Evolutionary conservation across 2,329 filamentous ascomycete species (phyloP).

Genomic region (Fusarium tuaranense): DNA sequence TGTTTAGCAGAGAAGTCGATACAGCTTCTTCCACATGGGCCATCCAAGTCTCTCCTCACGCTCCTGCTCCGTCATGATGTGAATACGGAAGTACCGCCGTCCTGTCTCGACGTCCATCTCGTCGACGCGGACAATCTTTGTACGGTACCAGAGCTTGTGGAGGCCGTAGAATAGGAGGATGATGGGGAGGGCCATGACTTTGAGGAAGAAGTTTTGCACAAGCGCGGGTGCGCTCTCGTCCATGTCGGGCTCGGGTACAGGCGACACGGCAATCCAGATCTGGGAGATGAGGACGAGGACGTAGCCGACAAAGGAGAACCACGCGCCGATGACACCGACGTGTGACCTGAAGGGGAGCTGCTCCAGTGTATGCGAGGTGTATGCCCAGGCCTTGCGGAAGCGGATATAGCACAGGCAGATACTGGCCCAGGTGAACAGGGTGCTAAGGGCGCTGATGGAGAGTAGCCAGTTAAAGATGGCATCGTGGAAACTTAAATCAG

Average conservation of each 20-base stretch:
- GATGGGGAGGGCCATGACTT: conserved; percentile 77
- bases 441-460: conserved; percentile 77
- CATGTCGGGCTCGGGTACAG: conserved; percentile 65
- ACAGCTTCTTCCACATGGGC: conserved; percentile 82
- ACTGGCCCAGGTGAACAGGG: conserved; percentile 83
- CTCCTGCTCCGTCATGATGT: conserved; percentile 83
- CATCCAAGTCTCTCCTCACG: conserved; percentile 76
- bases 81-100: conserved; percentile 84
- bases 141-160: conserved; percentile 82
- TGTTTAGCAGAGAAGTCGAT: conserved; percentile 75
- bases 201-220: conserved; percentile 77
- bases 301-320: conserved; percentile 83
- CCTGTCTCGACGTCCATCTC: conserved; percentile 93
- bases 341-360: conserved; percentile 87
- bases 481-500: conserved; percentile 69
- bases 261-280: conserved; percentile 88
- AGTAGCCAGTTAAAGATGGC: conserved; percentile 84
- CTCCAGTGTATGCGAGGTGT: conserved; percentile 73
- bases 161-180: conserved; percentile 74
- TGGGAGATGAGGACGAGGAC: conserved; percentile 81
- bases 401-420: conserved; percentile 92
- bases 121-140: conserved; percentile 71
- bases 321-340: conserved; percentile 82
- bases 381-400: conserved; percentile 82
- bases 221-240: conserved; percentile 57